These are phyloP conservation scores for Lentinula raphanica DNA, from an alignment of 768 basidiomycete genomes.

Conservation along the genomic window DNA sequence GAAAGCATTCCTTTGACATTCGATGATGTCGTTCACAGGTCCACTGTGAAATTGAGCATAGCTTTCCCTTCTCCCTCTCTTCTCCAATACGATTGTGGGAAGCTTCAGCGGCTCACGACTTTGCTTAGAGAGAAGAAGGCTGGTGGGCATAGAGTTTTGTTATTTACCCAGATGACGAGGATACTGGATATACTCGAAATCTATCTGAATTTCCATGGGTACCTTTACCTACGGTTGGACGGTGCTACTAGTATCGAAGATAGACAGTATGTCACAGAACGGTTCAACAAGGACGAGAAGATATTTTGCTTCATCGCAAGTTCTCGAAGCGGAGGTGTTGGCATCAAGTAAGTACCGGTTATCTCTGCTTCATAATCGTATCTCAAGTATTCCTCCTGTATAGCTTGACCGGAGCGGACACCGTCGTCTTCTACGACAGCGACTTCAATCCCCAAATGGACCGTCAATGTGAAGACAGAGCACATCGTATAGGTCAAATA, in stretches of 20 bases:
- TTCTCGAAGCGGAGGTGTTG: constrained; percentile 77
- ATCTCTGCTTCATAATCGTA: constrained; percentile 11
- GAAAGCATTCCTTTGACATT: constrained; percentile 39
- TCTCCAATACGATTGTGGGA: constrained; percentile 94
- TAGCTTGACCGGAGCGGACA: constrained; percentile 84
- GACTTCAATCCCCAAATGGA: constrained; percentile 99
- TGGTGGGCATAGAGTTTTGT: constrained; percentile 84
- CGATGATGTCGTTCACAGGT: constrained; percentile 64
- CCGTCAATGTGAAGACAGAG: constrained; percentile 92
- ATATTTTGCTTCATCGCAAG: constrained; percentile 88
- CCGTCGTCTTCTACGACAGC: constrained; percentile 95
- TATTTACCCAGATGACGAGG: constrained; percentile 96
- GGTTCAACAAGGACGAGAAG: constrained; percentile 72
- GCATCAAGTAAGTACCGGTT: constrained; percentile 77
- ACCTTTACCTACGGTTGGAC: constrained; percentile 90
- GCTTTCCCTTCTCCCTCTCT: constrained; percentile 89
- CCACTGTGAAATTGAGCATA: constrained; percentile 82
- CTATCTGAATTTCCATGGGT: constrained; percentile 89
- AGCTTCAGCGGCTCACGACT: constrained; percentile 78
- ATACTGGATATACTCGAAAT: constrained; percentile 92
- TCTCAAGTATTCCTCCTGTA: constrained; percentile 13
- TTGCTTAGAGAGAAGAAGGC: constrained; percentile 81
- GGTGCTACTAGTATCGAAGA: constrained; percentile 96
- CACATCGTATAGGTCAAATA: constrained; percentile 97
- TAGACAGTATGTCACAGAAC: constrained; percentile 85